Evolutionary conservation across 257 asterid genomes (phyloP).

Genomic region (Solanum habrochaites): DNA sequence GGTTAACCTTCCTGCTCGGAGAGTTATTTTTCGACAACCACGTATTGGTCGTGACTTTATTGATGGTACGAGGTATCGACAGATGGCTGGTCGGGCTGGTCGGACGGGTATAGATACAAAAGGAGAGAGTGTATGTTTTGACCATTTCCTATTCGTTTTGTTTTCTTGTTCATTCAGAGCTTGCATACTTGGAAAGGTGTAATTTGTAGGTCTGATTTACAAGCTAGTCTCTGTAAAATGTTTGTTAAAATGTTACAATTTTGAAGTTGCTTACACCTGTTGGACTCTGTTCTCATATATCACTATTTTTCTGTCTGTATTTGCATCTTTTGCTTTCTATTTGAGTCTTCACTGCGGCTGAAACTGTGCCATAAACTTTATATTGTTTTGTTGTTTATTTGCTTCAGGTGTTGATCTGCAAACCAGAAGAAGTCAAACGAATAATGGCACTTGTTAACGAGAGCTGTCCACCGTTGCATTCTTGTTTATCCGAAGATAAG

Average conservation of each 20-base stretch:
- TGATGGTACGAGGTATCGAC: slow-evolving; percentile 90
- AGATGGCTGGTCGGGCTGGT: slow-evolving; percentile 99
- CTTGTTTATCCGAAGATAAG: slow-evolving; percentile 96
- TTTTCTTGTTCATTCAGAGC: background rate
- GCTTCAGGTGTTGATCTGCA: slow-evolving; percentile 76
- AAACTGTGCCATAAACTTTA: background rate
- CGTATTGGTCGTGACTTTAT: slow-evolving; percentile 93
- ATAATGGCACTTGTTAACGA: slow-evolving; percentile 67
- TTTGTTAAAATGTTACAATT: background rate
- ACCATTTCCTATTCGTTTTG: background rate
- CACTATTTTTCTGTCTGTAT: background rate
- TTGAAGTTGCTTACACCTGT: background rate
- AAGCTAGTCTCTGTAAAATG: background rate
- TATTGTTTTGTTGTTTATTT: background rate
- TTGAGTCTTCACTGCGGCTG: background rate
- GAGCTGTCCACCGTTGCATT: slow-evolving; percentile 81
- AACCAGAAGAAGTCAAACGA: slow-evolving; percentile 77
- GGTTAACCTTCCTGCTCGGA: slow-evolving; percentile 93
- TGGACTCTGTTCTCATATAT: background rate
- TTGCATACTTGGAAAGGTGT: background rate
- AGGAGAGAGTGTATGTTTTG: slow-evolving; percentile 85
- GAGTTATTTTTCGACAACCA: slow-evolving; percentile 96
- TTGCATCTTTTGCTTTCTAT: slow-evolving; percentile 1
- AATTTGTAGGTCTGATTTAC: background rate
- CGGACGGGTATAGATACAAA: slow-evolving; percentile 97